Percentiles rank a stretch among this genome's conserved stretches.
Evolutionary conservation across 2,329 filamentous ascomycete genomes (phyloP).

Genomic region (Trichoderma sp.): DNA sequence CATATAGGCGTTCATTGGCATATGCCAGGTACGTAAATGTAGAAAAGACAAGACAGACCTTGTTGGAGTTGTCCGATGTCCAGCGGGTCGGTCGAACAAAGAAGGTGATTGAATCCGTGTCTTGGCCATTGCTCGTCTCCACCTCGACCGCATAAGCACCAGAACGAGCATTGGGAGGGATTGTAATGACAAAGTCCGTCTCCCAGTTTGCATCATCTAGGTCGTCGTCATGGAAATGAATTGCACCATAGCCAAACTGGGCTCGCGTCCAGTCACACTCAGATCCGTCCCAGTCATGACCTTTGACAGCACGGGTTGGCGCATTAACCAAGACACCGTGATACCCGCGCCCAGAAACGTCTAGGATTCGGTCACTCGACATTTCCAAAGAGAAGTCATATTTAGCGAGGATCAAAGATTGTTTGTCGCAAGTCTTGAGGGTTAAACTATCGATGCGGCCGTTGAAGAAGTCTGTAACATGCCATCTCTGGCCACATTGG

Average conservation of each 20-base stretch:
- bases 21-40: not conserved
- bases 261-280: not conserved
- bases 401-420: not conserved
- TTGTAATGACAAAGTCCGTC: not conserved
- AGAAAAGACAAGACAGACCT: not conserved
- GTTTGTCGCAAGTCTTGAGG: not conserved
- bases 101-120: not conserved
- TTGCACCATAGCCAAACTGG: not conserved
- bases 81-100: not conserved
- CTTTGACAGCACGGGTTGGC: not conserved
- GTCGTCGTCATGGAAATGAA: not conserved
- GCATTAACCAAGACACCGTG: not conserved
- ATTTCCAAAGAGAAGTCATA: not conserved
- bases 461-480: not conserved
- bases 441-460: not conserved
- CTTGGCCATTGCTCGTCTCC: not conserved
- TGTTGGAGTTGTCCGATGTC: not conserved
- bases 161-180: not conserved
- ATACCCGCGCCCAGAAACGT: not conserved
- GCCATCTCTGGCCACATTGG: not conserved
- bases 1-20: not conserved
- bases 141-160: not conserved
- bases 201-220: not conserved
- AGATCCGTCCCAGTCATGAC: not conserved
- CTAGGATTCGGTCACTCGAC: not conserved